Base-by-base conservation (phyloP, 345 rosid species). In the Eucalyptus guilfoylei region DNA sequence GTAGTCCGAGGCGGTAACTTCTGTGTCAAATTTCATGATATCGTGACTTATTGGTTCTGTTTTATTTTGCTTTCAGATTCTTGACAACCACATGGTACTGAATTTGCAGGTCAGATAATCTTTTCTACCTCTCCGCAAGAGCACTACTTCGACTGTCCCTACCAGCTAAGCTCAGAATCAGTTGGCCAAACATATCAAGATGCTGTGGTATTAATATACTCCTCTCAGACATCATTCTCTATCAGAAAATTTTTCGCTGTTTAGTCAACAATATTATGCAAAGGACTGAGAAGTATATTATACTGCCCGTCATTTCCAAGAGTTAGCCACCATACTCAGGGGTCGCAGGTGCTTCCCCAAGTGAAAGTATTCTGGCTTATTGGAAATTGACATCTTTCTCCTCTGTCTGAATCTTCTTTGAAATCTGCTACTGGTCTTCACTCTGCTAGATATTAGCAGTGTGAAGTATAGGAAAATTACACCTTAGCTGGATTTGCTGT, bases 141-240 rank as follows among this genome's bases (percentile, higher is more conserved):
- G 87, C 98, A 96, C 90, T 96, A 94, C 89, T 97, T 97, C 90
- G 96, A 97, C 91, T 97, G 98, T 89, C 99, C 98, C 1, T 96
- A 92, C 92, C 99, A 97, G 88, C 90, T 96, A 86, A 97, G 99
- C 94, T 97, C 98, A 13, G 98, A 96, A 88, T 92, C 86, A 2
- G 90, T 94, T 88, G 91, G 96, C 87, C 99, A 96, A 93, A 96
- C 99, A 19, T 95, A 94, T 92, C 93, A 91, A 67, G 99, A 97
- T 92, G 99, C 99, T 86, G 89, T 92, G 96, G 98, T 97, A 96
- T 87, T 34, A 37, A 37, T 26, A 76, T 37, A 37, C 83, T 76
- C 83, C 83, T 76, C 45, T 76, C 83, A 37, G 47, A 21, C 28
- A 11, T 21, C 87, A 34, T 54, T 64, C 7, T 32, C 60, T 28